Percentiles rank a stretch among this genome's conserved stretches.
Evolutionary conservation across 2,329 filamentous ascomycete genomes (phyloP).

Genomic region (Talaromyces atroroseus): DNA sequence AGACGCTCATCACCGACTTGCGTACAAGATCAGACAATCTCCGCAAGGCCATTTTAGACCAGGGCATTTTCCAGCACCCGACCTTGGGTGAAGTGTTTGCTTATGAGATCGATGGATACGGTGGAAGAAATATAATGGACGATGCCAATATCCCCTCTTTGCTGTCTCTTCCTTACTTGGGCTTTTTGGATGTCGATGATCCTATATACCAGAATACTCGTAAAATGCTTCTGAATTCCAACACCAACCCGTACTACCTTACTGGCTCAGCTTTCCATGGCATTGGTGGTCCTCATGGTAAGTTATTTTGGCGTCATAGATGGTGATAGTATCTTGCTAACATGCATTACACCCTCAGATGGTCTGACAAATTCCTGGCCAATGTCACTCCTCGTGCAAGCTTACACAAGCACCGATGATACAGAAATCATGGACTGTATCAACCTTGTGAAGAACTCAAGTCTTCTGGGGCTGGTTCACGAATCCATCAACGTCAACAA

Average conservation of each 20-base stretch:
- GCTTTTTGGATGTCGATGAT: conserved; percentile 56
- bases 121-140: conserved; percentile 58
- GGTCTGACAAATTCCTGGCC: conserved; percentile 92
- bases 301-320: conserved; percentile 21
- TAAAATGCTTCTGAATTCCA: conserved; percentile 68
- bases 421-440: conserved; percentile 70
- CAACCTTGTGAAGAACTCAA: conserved; percentile 67
- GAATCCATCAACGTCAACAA: conserved; percentile 84
- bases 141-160: conserved; percentile 62
- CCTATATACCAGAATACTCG: conserved; percentile 81
- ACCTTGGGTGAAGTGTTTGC: conserved; percentile 57
- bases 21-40: conserved; percentile 60
- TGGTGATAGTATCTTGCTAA: conserved; percentile 19
- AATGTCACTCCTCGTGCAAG: conserved; percentile 88
- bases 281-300: conserved; percentile 72
- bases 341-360: conserved; percentile 51
- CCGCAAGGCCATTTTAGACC: conserved; percentile 71
- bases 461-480: conserved; percentile 74
- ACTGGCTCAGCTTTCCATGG: conserved; percentile 71
- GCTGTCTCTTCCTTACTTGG: conserved; percentile 55
- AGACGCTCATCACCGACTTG: conserved; percentile 44
- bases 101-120: conserved; percentile 62
- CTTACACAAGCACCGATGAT: conserved; percentile 80
- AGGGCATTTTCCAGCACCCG: conserved; percentile 60
- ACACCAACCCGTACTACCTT: conserved; percentile 84